Percentiles rank a stretch among this genome's conserved stretches.
phyloP scores from a whole-genome alignment of 805 yeast genomes.

The Ogataea degrootiae region DNA sequence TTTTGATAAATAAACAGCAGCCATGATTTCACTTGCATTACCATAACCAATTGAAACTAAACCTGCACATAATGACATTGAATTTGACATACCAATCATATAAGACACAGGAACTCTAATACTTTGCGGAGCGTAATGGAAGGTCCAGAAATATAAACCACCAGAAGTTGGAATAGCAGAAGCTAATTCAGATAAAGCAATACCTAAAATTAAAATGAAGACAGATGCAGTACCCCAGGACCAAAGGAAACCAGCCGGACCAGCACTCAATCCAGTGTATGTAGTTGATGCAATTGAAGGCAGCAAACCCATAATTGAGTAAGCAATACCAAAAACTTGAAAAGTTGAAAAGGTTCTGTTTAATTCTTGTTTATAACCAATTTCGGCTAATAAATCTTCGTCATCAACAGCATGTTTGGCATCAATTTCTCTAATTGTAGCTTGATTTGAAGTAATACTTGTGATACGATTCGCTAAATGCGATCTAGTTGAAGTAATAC shows the following conservation, averaged over 20 bases:
- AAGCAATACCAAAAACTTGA: slow-evolving; percentile 69
- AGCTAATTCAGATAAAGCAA: slow-evolving; percentile 61
- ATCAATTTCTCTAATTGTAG: not conserved
- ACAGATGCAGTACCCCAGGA: slow-evolving; percentile 64
- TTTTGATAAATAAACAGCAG: slow-evolving; percentile 47
- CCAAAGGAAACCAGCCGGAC: slow-evolving; percentile 66
- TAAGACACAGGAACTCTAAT: slow-evolving; percentile 51
- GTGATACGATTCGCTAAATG: not conserved
- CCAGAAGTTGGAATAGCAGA: slow-evolving; percentile 73
- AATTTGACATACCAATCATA: slow-evolving; percentile 62
- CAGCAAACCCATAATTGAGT: slow-evolving; percentile 66
- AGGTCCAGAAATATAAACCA: slow-evolving; percentile 68
- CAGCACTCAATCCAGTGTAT: slow-evolving; percentile 45
- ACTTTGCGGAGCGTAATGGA: slow-evolving; percentile 55
- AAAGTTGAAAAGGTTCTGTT: slow-evolving; percentile 54
- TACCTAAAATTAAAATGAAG: slow-evolving; percentile 54
- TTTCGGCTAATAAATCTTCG: slow-evolving; percentile 41
- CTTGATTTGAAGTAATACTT: too few relatives aligned
- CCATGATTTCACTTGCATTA: slow-evolving; percentile 52
- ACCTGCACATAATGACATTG: slow-evolving; percentile 63
- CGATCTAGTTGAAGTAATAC: too few relatives aligned
- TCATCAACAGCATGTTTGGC: slow-evolving; percentile 9
- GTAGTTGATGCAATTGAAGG: slow-evolving; percentile 59
- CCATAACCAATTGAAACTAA: slow-evolving; percentile 68
- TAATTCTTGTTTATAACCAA: slow-evolving; percentile 70